Base-by-base conservation (phyloP, 441 rosid species). In the Arabidopsis lyrata region DNA sequence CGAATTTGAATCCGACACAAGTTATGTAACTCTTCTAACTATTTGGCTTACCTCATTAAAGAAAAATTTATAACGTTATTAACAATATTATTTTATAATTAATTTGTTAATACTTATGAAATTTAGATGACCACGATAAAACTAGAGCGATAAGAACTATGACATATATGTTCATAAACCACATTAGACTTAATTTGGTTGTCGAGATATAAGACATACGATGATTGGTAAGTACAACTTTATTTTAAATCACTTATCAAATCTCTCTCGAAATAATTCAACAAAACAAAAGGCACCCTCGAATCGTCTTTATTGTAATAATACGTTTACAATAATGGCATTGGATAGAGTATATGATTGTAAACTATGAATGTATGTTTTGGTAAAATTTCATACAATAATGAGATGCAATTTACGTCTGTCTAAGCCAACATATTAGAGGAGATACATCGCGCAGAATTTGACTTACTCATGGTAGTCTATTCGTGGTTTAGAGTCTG, bases 211-310 rank as follows among this genome's bases (percentile, higher is more conserved):
- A 47, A 29, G 32, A 32, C 6, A 45, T 0, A 59, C 3, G 58
- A 58, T 58, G 74, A 59, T 24, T 24, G 58, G 66, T 35, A 60
- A 58, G 66, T n/a, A 24, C 13, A 59, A 35, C 49, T 70, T 70
- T 70, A 27, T 38, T n/a, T 11, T 59, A 35, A 24, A 32, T 58
- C 38, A 70, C 10, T 24, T 10, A 36, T 70, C 59, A 48, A 49
- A 60, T 70, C 74, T 58, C 66, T 60, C 11, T 49, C n/a, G 7
- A 48, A 35, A 8, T 24, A 10, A 13, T 47, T 9, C 27, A 48
- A 70, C 16, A 32, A 35, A 39, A 22, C 18, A 39, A 38, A 56
- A 20, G 44, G 63, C 18, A 7, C 16, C 5, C 13, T 22, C 34
- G 42, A 13, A 60, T 60, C 13, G 10, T 60, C 65, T 13, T 60